Evolutionary conservation across 2,329 filamentous ascomycete genomes (phyloP), one percentile per base, ranked within the genome.

Genomic region (Scopulariopsis brevicaulis): DNA sequence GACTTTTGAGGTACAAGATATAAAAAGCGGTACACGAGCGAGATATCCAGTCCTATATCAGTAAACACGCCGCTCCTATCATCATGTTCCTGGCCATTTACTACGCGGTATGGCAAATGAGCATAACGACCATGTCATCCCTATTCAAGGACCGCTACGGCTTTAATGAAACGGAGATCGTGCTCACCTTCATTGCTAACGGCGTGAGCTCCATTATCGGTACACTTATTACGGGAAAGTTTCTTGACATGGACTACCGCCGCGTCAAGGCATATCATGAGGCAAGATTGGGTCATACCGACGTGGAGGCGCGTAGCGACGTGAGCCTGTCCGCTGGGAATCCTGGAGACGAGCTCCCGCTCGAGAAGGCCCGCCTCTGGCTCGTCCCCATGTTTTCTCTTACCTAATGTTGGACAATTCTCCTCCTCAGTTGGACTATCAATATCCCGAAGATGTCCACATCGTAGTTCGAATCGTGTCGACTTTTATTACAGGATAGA

Each of bases 341-440:
- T 14, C 7, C 34, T 37, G 34, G 34, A 37, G 34, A 37, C 34
- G 34, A 63, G 3, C 78, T 81, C 34, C 76, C 78, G 0, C 66
- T 81, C 0, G 79, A 82, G 63, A 74, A 69, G 35, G 77, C 79
- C 0, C 76, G 79, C 1, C 73, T 82, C 1, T 74, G 77, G 2
- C 70, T 77, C 0, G 65, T 80, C 0, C 76, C 75, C 0, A 24
- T 77, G 0, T 78, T 78, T 55, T 69, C 73, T 0, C 22, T 72
- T 3, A 14, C 77, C 0, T 76, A 81, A 59, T 75, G 74, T 51
- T 54, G 72, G 0, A 76, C 78, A 0, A 71, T 80, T 18, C 53
- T 80, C 1, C 61, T 75, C 24, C 82, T 81, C 54, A 79, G 79
- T 37, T 82, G 79, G 79, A 77, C 74, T 0, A 72, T 80, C 8